Evolutionary conservation across 2,329 filamentous ascomycete species (phyloP), one percentile per base, ranked within the genome.

Genomic region (Pezicula radicicola): DNA sequence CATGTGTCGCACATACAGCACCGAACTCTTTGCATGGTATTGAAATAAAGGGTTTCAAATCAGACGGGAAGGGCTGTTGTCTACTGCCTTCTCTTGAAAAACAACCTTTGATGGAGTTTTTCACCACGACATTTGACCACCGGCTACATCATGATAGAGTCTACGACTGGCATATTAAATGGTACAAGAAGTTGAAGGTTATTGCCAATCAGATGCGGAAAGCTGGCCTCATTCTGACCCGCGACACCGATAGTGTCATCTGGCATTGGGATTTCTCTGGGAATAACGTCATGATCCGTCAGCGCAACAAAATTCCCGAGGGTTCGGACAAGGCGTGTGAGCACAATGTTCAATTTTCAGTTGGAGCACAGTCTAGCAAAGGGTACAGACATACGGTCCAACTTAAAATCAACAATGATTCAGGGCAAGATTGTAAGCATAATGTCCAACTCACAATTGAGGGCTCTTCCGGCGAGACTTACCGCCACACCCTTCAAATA

Each of bases 221-320:
- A 4, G 51, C 45, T n/a, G 52, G 56, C 1, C 18, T 62, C 1
- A 33, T 56, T 12, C 46, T 48, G 2, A 45, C 4, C 1, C 6
- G 4, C 0, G 56, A 62, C 27, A 39, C 13, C 1, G 19, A 56
- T 0, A 50, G 25, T 44, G 43, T 48, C 4, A 5, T 60, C 1
- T 57, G 60, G 53, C 54, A 58, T 30, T 59, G 60, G 56, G 60
- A 62, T 46, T 33, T 62, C n/a, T 27, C 46, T 10, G 39, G 51
- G 6, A 15, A 19, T 10, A 59, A 60, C 19, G 54, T 58, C 16
- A 39, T 58, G 46, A 33, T 49, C 40, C 12, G n/a, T 16, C 35
- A 37, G n/a, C 35, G n/a, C 35, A 4, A 37, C 35, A 37, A 37
- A 37, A 3, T 3, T 6, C 4, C 12, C 6, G 6, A 16, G 35